Evolutionary conservation across 495 filamentous ascomycete species (phyloP).

Genomic region (Jackrogersella multiformis): DNA sequence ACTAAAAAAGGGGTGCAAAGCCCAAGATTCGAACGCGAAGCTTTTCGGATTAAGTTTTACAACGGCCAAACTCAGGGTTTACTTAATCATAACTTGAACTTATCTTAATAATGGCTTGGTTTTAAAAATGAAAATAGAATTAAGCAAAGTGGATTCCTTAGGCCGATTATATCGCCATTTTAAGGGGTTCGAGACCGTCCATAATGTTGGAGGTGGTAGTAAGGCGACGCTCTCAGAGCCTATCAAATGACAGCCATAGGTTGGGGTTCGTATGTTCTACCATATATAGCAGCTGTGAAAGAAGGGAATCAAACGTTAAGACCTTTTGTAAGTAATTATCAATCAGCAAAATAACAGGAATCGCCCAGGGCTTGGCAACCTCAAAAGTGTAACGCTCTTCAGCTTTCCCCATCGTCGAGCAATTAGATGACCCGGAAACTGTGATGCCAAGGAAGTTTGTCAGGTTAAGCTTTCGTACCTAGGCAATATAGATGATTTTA

Average conservation of each 20-base stretch:
- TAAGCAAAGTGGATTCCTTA: not conserved
- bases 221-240: not conserved
- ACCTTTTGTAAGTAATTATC: not conserved
- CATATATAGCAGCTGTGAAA: not conserved
- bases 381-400: not conserved
- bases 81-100: too few relatives aligned
- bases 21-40: too few relatives aligned
- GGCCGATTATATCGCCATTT: slow-evolving; percentile 11
- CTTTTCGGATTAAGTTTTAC: too few relatives aligned
- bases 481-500: slow-evolving; percentile 11
- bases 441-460: slow-evolving; percentile 17
- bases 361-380: not conserved
- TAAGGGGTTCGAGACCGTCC: not conserved
- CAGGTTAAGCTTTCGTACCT: slow-evolving; percentile 19
- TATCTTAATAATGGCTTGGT: too few relatives aligned
- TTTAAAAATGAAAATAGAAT: too few relatives aligned
- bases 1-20: too few relatives aligned
- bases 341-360: not conserved
- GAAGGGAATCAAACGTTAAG: not conserved
- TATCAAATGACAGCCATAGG: slow-evolving; percentile 16
- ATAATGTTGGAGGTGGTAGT: not conserved
- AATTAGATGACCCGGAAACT: not conserved
- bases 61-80: too few relatives aligned
- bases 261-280: not conserved
- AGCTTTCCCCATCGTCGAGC: not conserved